Evolutionary conservation across 78 protist genomes (phyloP).

Genomic region (Corallochytrium limacisporum): DNA sequence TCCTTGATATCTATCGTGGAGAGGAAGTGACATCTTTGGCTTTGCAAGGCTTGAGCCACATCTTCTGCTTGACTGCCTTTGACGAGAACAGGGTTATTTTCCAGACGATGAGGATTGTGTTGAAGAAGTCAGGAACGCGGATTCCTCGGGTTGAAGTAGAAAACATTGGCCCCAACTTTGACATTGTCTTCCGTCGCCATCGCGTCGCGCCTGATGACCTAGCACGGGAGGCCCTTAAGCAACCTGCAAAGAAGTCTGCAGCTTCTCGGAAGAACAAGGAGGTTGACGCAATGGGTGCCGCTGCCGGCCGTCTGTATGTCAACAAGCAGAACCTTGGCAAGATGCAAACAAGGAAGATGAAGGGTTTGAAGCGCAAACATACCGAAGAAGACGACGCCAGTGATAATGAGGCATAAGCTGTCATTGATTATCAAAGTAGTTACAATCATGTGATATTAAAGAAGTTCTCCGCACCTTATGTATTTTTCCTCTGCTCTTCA

Average conservation of each 20-base stretch:
- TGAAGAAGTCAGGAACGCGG: constrained; percentile 52
- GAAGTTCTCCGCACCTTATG: too few species aligned
- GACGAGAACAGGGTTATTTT: constrained; percentile 16
- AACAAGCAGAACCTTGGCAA: constrained; percentile 13
- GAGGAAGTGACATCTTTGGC: constrained; percentile 20
- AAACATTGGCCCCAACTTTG: constrained; percentile 60
- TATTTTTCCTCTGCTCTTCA: too few species aligned
- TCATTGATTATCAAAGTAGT: too few species aligned
- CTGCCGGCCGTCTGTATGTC: constrained; percentile 21
- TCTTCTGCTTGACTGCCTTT: constrained; percentile 33
- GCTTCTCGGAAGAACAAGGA: constrained; percentile 17
- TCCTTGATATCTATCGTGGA: constrained; percentile 76
- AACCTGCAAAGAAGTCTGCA: neutral
- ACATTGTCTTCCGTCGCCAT: constrained; percentile 34
- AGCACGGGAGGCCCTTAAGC: neutral
- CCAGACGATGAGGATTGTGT: constrained; percentile 27
- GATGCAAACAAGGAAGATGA: constrained; percentile 13
- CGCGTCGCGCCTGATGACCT: constrained; percentile 29
- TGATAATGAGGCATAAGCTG: too few species aligned
- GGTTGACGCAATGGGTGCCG: neutral
- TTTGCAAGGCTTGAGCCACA: constrained; percentile 65
- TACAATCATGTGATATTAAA: too few species aligned
- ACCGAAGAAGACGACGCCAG: too few species aligned
- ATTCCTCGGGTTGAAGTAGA: constrained; percentile 47
- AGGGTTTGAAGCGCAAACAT: constrained; percentile 33